phyloP scores from a whole-genome alignment of 2,329 filamentous ascomycete genomes.

The Xylaria sp. region DNA sequence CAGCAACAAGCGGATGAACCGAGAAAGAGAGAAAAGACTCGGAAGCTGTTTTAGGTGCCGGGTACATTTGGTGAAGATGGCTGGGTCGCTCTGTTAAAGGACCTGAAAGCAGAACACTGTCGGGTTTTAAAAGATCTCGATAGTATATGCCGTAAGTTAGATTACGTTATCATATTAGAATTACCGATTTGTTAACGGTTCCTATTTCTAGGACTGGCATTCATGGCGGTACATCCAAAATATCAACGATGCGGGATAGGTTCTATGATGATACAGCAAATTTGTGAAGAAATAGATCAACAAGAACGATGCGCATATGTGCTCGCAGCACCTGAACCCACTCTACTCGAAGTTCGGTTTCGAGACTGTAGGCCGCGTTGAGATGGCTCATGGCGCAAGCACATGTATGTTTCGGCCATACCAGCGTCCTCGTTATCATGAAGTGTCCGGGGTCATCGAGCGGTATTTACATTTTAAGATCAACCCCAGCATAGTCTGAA shows the following conservation, averaged over 20 bases:
- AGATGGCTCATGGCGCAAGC: too few relatives aligned
- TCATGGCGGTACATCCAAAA: too few relatives aligned
- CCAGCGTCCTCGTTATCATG: too few relatives aligned
- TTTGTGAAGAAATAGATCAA: conserved; percentile 38
- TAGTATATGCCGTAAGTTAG: too few relatives aligned
- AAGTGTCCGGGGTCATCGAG: conserved; percentile 13
- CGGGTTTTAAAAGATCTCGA: conserved; percentile 27
- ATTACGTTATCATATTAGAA: too few relatives aligned
- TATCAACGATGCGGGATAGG: conserved; percentile 38
- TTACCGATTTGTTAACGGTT: too few relatives aligned
- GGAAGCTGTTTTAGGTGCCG: conserved; percentile 29
- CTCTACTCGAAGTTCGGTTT: too few relatives aligned
- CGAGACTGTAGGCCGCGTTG: too few relatives aligned
- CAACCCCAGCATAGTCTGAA: too few relatives aligned
- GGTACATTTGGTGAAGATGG: conserved; percentile 31
- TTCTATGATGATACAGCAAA: conserved; percentile 38
- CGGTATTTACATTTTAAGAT: not conserved
- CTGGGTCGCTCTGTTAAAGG: conserved; percentile 33
- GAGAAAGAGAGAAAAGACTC: conserved; percentile 29
- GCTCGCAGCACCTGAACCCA: too few relatives aligned
- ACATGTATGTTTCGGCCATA: too few relatives aligned
- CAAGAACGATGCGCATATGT: conserved; percentile 28
- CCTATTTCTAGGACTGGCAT: too few relatives aligned
- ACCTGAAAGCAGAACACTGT: conserved; percentile 31
- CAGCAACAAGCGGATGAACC: conserved; percentile 23